Evolutionary conservation across 176 grass and related monocot species (phyloP).

Genomic region (Poa annua): DNA sequence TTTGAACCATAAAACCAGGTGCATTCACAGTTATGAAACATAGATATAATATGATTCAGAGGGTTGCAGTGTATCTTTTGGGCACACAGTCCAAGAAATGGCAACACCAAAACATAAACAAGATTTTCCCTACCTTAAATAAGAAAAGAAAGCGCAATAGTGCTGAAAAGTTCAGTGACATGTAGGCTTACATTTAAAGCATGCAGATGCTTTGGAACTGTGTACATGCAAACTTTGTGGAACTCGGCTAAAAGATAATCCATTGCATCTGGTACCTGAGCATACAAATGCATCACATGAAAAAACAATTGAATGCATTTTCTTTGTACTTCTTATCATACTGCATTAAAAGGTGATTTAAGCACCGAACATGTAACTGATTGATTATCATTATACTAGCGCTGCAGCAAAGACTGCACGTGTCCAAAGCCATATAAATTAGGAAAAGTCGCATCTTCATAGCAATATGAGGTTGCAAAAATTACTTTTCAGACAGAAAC

Average conservation of each 20-base stretch:
- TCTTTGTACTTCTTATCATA: slow-evolving; percentile 4
- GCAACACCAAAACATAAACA: slow-evolving; percentile 6
- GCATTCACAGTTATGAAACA: slow-evolving; percentile 10
- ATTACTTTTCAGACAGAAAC: slow-evolving; percentile 5
- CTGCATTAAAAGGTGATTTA: slow-evolving; percentile 17
- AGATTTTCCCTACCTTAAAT: slow-evolving; percentile 23
- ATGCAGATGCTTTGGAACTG: slow-evolving; percentile 87
- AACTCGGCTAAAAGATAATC: slow-evolving; percentile 89
- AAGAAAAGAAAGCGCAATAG: slow-evolving; percentile 19
- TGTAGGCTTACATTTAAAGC: slow-evolving; percentile 79
- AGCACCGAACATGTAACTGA: neutral
- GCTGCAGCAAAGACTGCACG: neutral
- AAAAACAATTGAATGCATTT: neutral
- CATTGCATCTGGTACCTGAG: slow-evolving; percentile 73
- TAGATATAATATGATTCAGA: slow-evolving; percentile 13
- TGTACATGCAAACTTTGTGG: slow-evolving; percentile 91
- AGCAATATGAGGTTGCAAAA: slow-evolving; percentile 4
- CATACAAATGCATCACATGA: slow-evolving; percentile 28
- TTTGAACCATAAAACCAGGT: neutral
- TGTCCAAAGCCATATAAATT: neutral
- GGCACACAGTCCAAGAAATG: neutral
- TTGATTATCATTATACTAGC: slow-evolving; percentile 24
- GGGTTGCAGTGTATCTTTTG: slow-evolving; percentile 3
- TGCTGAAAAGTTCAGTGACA: slow-evolving; percentile 11
- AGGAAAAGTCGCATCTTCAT: neutral